phyloP scores from a whole-genome alignment of 2,329 filamentous ascomycete species.

The Ploettnerulaceae sp. region DNA sequence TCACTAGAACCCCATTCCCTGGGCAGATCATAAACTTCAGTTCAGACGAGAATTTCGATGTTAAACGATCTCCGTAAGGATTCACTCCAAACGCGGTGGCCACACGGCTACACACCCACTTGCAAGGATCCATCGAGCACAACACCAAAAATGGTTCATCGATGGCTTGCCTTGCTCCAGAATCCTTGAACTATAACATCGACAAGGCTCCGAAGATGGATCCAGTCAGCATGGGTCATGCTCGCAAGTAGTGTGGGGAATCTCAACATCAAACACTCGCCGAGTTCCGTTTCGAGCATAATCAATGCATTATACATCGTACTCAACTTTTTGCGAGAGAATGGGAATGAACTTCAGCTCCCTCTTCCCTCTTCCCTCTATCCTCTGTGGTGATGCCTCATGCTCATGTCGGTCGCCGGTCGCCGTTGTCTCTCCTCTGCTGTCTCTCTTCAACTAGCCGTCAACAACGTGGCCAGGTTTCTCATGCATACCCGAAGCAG shows the following conservation, averaged over 20 bases:
- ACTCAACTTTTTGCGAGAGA: conserved; percentile 15
- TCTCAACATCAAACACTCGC: conserved; percentile 34
- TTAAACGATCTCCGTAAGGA: conserved; percentile 25
- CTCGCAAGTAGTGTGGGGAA: conserved; percentile 31
- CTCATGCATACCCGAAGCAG: conserved; percentile 25
- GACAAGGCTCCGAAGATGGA: conserved; percentile 31
- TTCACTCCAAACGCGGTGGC: conserved; percentile 27
- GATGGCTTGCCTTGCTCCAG: conserved; percentile 25
- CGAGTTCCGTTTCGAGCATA: conserved; percentile 29
- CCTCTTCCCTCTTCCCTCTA: conserved; percentile 16
- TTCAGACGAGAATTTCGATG: conserved; percentile 30
- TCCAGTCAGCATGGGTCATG: conserved; percentile 27
- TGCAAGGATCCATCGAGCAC: conserved; percentile 23
- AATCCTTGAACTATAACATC: conserved; percentile 30
- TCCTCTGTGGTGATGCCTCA: conserved; percentile 22
- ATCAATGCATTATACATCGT: conserved; percentile 33
- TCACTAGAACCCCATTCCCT: conserved; percentile 27
- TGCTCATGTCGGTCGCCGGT: conserved; percentile 31
- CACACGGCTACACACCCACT: conserved; percentile 20
- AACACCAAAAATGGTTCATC: conserved; percentile 23
- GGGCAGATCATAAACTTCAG: conserved; percentile 28
- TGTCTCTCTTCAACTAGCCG: conserved; percentile 29
- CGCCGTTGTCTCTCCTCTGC: conserved; percentile 25
- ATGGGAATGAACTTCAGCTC: conserved; percentile 16
- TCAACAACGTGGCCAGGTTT: conserved; percentile 27